Conservation (phyloP, 208 protist species). For the Balamuthia mandrillaris region DNA sequence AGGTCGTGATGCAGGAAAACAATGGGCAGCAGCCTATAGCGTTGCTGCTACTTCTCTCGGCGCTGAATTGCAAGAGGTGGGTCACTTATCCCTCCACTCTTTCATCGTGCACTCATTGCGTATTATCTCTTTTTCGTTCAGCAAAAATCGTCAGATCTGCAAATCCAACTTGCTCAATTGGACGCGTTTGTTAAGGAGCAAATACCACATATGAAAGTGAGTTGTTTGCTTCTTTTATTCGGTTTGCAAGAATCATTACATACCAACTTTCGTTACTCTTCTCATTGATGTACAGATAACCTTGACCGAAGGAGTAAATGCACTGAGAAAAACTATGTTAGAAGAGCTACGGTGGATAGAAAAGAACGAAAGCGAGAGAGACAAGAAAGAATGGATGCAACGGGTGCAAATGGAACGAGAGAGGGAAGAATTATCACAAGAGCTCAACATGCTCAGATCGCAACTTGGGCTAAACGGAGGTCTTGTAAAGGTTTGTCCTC, state of each 20-base stretch:
- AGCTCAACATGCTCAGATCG: too few species aligned
- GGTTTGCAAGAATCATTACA: not conserved
- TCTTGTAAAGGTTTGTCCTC: too few species aligned
- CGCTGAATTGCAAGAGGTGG: not conserved
- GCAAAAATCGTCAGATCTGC: not conserved
- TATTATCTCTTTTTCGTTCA: not conserved
- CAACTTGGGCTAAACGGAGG: too few species aligned
- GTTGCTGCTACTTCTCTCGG: not conserved
- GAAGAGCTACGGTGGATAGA: not conserved
- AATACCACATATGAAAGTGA: not conserved
- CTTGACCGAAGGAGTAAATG: not conserved
- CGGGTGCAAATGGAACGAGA: too few species aligned
- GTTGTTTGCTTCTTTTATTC: not conserved
- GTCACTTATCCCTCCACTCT: not conserved
- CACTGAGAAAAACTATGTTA: not conserved
- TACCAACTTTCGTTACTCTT: not conserved
- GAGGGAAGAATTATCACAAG: too few species aligned
- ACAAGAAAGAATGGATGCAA: too few species aligned
- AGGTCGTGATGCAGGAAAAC: not conserved
- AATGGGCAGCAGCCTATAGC: not conserved
- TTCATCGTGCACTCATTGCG: not conserved
- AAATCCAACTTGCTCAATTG: not conserved
- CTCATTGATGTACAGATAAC: not conserved
- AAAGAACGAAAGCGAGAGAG: not conserved
- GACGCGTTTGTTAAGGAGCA: not conserved